A percentile compares a stretch with the other conserved stretches of the same genome.
Conservation (phyloP, 345 rosid genomes). For the Garcia nutans region DNA sequence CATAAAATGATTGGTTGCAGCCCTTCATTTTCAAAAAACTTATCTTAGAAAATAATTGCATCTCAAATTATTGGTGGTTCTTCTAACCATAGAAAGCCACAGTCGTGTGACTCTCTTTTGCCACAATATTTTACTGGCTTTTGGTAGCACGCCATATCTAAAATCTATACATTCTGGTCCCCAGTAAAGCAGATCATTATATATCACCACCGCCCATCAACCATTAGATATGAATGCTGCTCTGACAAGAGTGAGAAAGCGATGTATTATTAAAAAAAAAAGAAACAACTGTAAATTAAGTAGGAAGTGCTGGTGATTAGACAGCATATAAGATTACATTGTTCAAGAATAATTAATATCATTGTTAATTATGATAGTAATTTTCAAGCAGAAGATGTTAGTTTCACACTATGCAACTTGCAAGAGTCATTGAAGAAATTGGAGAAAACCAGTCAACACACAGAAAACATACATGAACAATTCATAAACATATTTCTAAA, state of each 20-base stretch:
- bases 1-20: background rate
- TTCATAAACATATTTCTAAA: constrained; percentile 18
- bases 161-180: constrained; percentile 3
- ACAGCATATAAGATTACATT: background rate
- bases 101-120: background rate
- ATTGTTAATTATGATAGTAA: constrained; percentile 9
- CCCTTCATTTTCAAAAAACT: constrained; percentile 5
- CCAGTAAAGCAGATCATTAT: background rate
- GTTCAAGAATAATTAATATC: constrained; percentile 12
- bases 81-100: background rate
- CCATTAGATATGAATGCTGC: background rate
- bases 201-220: background rate
- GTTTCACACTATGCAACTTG: constrained; percentile 13
- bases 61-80: background rate
- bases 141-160: background rate
- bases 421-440: constrained; percentile 7
- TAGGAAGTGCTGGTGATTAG: background rate
- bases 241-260: background rate
- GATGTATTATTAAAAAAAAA: too few relatives aligned
- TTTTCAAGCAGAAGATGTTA: constrained; percentile 26
- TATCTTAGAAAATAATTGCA: constrained; percentile 3
- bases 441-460: constrained; percentile 25
- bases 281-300: background rate
- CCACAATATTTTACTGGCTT: constrained; percentile 3
- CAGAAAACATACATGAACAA: constrained; percentile 27